Base-by-base conservation (phyloP, 805 yeast species). In the Saccharomycopsis sp. region DNA sequence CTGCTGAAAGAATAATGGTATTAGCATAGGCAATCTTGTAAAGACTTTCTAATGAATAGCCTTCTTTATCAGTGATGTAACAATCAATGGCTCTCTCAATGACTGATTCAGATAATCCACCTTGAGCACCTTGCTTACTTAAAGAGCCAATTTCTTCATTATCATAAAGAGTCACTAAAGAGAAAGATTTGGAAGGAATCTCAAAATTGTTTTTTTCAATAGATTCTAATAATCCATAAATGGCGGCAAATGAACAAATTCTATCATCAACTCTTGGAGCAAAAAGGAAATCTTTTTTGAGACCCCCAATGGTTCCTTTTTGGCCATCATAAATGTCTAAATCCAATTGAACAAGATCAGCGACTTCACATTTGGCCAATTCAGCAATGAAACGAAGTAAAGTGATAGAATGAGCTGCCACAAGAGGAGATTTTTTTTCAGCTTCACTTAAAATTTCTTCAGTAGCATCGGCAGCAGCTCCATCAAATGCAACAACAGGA, bases 191-290 rank as follows among this genome's bases (percentile, higher is more conserved):
- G 0, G 53, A 43, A 15, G 31, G 36, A 3, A 39, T 41, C 15
- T 56, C 56, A 31, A 62, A 48, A 21, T 49, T 50, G 34, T 61
- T 64, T 20, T 49, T 49, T 34, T 60, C 56, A n/a, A 69, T 53
- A 28, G 60, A 60, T 44, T 67, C 71, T 35, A 80, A 57, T 46
- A 85, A 61, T 1, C 81, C 76, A 40, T 65, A 56, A 41, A 80
- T 56, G 17, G 89, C 92, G 17, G 89, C 72, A 56, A 66, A 85
- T 2, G 88, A 75, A 59, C 89, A 83, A 47, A 83, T 68, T 61
- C 92, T 73, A 61, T 85, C 95, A 56, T 85, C 95, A 37, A 85
- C 64, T 55, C 95, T 73, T 35, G 95, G 94, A 6, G 85, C 81
- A 59, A 72, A 81, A 41, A 85, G 57, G 58, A 84, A 83, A 51